These are phyloP conservation scores for Heliamphora pulchella DNA, from an alignment of 179 eudicot genomes.

Conservation along the genomic window DNA sequence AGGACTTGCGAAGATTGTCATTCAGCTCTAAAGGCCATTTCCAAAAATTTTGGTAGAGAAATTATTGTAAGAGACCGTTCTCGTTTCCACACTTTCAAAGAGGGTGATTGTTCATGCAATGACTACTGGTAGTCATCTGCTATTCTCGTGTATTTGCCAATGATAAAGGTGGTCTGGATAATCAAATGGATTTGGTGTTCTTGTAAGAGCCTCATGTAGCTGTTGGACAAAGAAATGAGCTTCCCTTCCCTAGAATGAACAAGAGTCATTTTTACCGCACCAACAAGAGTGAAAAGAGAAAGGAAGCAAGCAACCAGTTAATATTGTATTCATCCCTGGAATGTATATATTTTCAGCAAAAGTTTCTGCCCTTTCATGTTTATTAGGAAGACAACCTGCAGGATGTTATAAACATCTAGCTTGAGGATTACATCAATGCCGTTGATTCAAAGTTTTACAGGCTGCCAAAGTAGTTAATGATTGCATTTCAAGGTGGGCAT, in stretches of 20 bases:
- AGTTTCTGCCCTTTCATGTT: neutral
- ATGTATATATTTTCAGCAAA: neutral
- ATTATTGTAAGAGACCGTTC: slow-evolving; percentile 73
- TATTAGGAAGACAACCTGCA: neutral
- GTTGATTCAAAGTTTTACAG: neutral
- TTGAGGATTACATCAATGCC: neutral
- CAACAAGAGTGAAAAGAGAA: neutral
- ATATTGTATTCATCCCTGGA: neutral
- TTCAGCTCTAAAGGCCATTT: slow-evolving; percentile 53
- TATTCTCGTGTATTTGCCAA: neutral
- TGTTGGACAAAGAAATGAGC: neutral
- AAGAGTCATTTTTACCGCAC: neutral
- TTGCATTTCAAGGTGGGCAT: neutral
- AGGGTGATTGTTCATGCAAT: slow-evolving; percentile 35
- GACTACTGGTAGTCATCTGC: slow-evolving; percentile 27
- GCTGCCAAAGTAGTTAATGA: slow-evolving; percentile 2
- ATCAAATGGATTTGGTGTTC: neutral
- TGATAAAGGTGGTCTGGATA: neutral
- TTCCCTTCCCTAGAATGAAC: neutral
- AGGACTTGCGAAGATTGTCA: slow-evolving; percentile 84
- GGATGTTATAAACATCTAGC: neutral
- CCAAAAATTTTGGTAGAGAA: slow-evolving; percentile 50
- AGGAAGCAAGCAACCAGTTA: neutral
- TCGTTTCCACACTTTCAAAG: slow-evolving; percentile 60
- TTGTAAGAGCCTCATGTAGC: neutral